Conservation (phyloP, 257 asterid species). For the Nicotiana attenuata region DNA sequence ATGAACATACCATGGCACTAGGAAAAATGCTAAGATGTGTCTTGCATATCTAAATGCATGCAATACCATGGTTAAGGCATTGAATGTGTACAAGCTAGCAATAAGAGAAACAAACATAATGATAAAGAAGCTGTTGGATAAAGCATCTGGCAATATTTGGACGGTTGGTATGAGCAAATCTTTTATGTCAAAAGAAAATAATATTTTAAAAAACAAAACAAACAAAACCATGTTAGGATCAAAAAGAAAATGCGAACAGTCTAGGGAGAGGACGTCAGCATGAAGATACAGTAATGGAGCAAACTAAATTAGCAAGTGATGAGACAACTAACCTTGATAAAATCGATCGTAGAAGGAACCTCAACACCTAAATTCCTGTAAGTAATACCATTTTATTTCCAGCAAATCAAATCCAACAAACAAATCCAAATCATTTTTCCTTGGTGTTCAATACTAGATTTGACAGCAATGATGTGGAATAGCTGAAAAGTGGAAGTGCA, state of each 20-base stretch:
- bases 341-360: constrained; percentile 43
- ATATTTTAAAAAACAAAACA: neutral
- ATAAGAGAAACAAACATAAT: neutral
- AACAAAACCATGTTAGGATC: neutral
- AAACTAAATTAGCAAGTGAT: neutral
- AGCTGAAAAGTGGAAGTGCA: neutral
- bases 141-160: neutral
- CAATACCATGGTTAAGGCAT: neutral
- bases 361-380: constrained; percentile 63
- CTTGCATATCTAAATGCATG: neutral
- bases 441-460: neutral
- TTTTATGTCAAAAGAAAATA: neutral
- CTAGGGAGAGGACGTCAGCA: neutral
- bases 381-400: constrained; percentile 14
- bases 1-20: neutral
- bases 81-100: neutral
- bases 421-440: neutral
- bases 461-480: neutral
- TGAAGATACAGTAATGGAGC: neutral
- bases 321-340: constrained; percentile 49
- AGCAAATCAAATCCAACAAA: neutral
- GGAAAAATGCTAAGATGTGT: neutral
- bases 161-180: neutral
- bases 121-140: neutral
- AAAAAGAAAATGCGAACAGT: neutral